Conservation (phyloP, 202 grass and related monocot genomes). For the Alloteropsis angusta region DNA sequence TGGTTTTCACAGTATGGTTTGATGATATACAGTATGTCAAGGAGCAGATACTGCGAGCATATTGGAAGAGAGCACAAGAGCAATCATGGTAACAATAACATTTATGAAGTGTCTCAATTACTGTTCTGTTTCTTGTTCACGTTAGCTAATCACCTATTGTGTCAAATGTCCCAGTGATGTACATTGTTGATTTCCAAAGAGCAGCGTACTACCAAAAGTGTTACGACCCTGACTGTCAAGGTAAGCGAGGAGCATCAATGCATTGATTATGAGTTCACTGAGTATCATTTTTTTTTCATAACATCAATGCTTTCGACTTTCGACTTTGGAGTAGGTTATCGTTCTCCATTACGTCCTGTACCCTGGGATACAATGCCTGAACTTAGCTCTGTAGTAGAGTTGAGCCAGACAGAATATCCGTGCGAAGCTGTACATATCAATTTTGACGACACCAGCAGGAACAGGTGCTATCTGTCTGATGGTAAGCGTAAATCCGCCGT, state of each 20-base stretch:
- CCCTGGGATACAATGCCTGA: slow-evolving; percentile 56
- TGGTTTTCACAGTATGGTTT: slow-evolving; percentile 82
- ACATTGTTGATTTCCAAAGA: slow-evolving; percentile 72
- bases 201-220: slow-evolving; percentile 89
- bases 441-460: slow-evolving; percentile 14
- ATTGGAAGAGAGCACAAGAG: slow-evolving; percentile 99
- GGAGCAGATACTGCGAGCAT: slow-evolving; percentile 82
- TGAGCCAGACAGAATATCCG: slow-evolving; percentile 30
- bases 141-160: slow-evolving; percentile 24
- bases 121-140: neutral
- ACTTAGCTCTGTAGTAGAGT: slow-evolving; percentile 18
- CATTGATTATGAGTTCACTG: neutral
- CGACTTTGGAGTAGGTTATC: slow-evolving; percentile 53
- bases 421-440: slow-evolving; percentile 29
- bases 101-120: neutral
- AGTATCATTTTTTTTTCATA: neutral
- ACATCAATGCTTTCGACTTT: slow-evolving; percentile 16
- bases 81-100: slow-evolving; percentile 79
- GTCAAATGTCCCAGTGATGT: slow-evolving; percentile 60
- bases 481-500: neutral
- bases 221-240: slow-evolving; percentile 88
- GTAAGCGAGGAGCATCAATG: slow-evolving; percentile 20
- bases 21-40: slow-evolving; percentile 84
- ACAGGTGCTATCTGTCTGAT: neutral
- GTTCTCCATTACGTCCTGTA: slow-evolving; percentile 65